Percentiles rank a stretch among this genome's conserved stretches.
Evolutionary conservation across 306 rosid genomes (phyloP).

Genomic region (Dalbergia cochinchinensis): DNA sequence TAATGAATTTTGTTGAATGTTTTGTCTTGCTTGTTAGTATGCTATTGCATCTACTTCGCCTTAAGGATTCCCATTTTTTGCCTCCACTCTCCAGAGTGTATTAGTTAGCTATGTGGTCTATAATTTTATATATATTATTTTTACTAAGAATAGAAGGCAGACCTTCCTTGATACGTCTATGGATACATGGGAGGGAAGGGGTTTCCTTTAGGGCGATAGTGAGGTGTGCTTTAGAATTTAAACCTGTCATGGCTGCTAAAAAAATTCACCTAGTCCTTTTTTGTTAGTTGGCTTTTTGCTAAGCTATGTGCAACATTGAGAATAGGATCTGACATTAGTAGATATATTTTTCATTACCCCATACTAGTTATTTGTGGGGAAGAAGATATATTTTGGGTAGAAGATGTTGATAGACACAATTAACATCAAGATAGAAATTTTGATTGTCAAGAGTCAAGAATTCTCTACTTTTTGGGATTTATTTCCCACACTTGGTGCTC

Average conservation of each 20-base stretch:
- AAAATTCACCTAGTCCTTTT: background rate
- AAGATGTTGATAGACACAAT: background rate
- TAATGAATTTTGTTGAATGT: too few relatives aligned
- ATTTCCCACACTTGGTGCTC: background rate
- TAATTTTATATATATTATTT: too few relatives aligned
- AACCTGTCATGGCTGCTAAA: slow-evolving; percentile 1
- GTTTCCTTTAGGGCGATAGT: background rate
- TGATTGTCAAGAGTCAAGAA: background rate
- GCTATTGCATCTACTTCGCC: too few relatives aligned
- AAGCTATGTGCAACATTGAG: background rate
- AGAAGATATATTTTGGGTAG: background rate
- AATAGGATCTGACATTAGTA: slow-evolving; percentile 16
- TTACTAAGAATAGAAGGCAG: background rate
- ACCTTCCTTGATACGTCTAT: background rate
- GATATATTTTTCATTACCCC: background rate
- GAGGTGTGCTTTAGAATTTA: background rate
- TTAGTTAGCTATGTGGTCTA: too few relatives aligned
- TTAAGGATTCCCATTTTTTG: too few relatives aligned
- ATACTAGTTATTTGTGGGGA: background rate
- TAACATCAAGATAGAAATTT: slow-evolving; percentile 25
- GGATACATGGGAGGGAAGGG: background rate
- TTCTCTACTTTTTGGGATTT: background rate
- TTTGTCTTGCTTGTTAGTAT: too few relatives aligned
- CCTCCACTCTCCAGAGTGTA: too few relatives aligned
- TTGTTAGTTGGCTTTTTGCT: background rate